Conservation (phyloP, 75 land plant species). For the Pinus taeda region DNA sequence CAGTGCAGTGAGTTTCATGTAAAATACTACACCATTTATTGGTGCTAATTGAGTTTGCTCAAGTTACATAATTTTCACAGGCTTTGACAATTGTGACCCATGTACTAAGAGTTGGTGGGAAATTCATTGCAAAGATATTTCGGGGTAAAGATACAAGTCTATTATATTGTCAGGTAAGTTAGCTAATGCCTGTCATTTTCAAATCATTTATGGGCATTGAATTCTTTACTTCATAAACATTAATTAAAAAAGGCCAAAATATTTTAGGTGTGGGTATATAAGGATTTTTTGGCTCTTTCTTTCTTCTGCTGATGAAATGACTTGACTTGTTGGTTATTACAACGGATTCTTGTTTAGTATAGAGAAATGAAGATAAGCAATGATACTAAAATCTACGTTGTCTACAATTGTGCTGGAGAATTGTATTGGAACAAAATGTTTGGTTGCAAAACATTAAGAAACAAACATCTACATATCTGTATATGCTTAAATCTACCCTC, state of each 20-base stretch:
- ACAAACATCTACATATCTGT: not conserved
- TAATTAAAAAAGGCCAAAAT: not conserved
- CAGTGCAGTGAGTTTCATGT: not conserved
- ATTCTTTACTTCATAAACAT: not conserved
- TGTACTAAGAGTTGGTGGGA: slow-evolving; percentile 84
- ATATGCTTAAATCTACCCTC: no score
- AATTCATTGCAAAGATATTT: slow-evolving; percentile 93
- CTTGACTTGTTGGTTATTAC: no score
- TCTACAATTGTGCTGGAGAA: not conserved
- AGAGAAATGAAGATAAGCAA: not conserved
- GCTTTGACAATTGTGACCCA: slow-evolving; percentile 94
- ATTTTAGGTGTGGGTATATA: not conserved
- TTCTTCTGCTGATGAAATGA: no score
- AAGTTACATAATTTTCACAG: slow-evolving; percentile 24
- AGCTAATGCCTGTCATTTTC: not conserved
- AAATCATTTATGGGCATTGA: not conserved
- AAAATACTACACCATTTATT: not conserved
- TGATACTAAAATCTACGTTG: not conserved
- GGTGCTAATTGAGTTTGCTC: not conserved
- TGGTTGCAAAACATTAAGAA: not conserved
- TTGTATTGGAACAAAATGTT: not conserved
- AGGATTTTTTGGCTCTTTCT: not conserved
- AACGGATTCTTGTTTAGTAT: no score
- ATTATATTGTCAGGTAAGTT: slow-evolving; percentile 76
- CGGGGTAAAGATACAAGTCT: slow-evolving; percentile 99